Evolutionary conservation across 306 rosid species (phyloP).

Genomic region (Cotoneaster glaucophyllus): DNA sequence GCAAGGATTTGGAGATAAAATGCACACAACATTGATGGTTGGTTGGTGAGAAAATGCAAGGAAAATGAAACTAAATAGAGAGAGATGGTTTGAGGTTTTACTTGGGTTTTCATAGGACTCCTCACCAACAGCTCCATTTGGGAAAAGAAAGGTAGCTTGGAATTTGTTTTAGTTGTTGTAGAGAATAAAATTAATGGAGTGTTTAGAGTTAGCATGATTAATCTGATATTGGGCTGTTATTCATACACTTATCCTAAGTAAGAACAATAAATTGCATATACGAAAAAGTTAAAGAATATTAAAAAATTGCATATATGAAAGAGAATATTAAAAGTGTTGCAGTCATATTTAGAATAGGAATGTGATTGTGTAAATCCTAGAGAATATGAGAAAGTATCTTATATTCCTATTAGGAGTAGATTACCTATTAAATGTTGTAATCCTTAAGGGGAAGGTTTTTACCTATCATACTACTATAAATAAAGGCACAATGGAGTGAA

Average conservation of each 20-base stretch:
- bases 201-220: background rate
- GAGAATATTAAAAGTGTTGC: too few species aligned
- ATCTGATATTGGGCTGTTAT: background rate
- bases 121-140: constrained; percentile 11
- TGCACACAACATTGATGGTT: background rate
- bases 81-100: constrained; percentile 6
- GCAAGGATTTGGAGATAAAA: background rate
- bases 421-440: too few species aligned
- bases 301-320: too few species aligned
- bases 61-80: background rate
- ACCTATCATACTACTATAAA: too few species aligned
- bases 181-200: background rate
- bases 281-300: too few species aligned
- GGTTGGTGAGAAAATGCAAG: background rate
- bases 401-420: too few species aligned
- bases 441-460: too few species aligned
- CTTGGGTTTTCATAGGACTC: constrained; percentile 16
- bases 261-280: background rate
- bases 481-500: too few species aligned
- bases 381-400: too few species aligned
- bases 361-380: too few species aligned
- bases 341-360: too few species aligned
- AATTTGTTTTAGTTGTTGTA: constrained; percentile 5
- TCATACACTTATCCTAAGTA: too few species aligned
- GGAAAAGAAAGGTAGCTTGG: background rate